Base-by-base conservation (phyloP, 2,329 filamentous ascomycete genomes). In the Kalaharituber pfeilii region DNA sequence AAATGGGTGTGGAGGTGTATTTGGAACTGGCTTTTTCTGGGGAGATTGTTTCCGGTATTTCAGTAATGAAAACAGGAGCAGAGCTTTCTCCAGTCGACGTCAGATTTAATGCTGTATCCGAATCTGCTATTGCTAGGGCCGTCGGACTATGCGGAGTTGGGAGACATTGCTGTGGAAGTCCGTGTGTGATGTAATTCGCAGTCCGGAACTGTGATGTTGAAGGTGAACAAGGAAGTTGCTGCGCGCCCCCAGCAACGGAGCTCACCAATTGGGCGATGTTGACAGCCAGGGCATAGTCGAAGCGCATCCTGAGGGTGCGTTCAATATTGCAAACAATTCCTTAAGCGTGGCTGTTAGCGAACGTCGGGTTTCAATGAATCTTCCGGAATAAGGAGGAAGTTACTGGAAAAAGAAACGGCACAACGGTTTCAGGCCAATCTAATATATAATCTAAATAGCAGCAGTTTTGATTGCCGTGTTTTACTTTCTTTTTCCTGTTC, bases 181-280 rank as follows among this genome's bases (percentile, higher is more conserved):
- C 79, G 62, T 88, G 82, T 9, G 83, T 88, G 58, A 89, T 85
- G 68, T 88, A 86, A 68, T 89, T 88, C 65, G 86, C 79, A 1
- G 81, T 86, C 61, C 77, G 76, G 53, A 70, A 73, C 61, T 76
- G 74, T 68, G 77, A 80, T 33, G 67, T 64, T 51, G 62, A 57
- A 28, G 42, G 42, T 39, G 33, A 15, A 18, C 20, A 4, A 18
- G 15, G 4, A 15, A 39, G 4, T 9, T 15, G 42, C 22, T 47
- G 42, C 13, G 2, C 15, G 11, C 5, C n/a, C 18, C 6, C 42
- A 25, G 24, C 42, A 4, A 22, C 42, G n/a, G 42, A 22, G 22
- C 22, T 25, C 22, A 22, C 42, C 13, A 47, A 22, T 25, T 47
- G 42, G 22, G 42, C 42, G 25, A 47, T 15, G 42, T 47, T 47